A percentile compares a stretch with the other conserved stretches of the same genome.
phyloP scores from a whole-genome alignment of 2,329 filamentous ascomycete genomes.

The Nothophaeocryptopus gaeumannii region DNA sequence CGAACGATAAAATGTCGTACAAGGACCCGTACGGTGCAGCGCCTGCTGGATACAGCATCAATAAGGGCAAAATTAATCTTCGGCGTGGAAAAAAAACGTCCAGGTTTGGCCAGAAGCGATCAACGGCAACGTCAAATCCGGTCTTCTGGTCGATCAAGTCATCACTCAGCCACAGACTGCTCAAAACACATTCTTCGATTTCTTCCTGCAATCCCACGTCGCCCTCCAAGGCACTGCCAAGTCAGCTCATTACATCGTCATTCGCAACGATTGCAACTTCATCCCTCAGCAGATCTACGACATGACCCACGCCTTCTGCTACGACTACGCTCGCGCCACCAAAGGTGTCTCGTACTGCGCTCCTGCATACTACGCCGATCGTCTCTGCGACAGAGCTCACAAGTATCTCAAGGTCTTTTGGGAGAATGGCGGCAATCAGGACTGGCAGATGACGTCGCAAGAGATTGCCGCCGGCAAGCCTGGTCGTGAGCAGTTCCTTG shows the following conservation, averaged over 20 bases:
- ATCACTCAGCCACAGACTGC: conserved; percentile 25
- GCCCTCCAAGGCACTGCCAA: conserved; percentile 33
- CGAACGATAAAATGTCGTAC: conserved; percentile 17
- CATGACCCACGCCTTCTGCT: conserved; percentile 35
- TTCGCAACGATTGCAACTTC: conserved; percentile 29
- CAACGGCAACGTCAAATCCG: conserved; percentile 25
- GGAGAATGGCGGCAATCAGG: too few species aligned
- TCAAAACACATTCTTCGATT: conserved; percentile 31
- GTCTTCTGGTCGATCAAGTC: conserved; percentile 32
- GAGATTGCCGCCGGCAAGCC: too few species aligned
- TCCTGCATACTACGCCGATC: conserved; percentile 42
- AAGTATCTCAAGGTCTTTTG: conserved; percentile 28
- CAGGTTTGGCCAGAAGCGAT: too few species aligned
- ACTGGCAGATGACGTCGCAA: too few species aligned
- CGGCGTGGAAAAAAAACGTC: too few species aligned
- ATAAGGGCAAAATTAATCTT: too few species aligned
- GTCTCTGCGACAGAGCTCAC: conserved; percentile 38
- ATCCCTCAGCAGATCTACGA: conserved; percentile 16
- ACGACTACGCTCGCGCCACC: conserved; percentile 35
- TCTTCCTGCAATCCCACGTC: conserved; percentile 38
- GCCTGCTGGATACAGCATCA: too few species aligned
- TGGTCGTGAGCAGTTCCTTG: too few species aligned
- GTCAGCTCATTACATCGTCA: conserved; percentile 35
- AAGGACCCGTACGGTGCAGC: too few species aligned
- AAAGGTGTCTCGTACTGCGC: conserved; percentile 36